Evolutionary conservation across 768 basidiomycete species (phyloP).

Genomic region (Tubosaeta sp.): DNA sequence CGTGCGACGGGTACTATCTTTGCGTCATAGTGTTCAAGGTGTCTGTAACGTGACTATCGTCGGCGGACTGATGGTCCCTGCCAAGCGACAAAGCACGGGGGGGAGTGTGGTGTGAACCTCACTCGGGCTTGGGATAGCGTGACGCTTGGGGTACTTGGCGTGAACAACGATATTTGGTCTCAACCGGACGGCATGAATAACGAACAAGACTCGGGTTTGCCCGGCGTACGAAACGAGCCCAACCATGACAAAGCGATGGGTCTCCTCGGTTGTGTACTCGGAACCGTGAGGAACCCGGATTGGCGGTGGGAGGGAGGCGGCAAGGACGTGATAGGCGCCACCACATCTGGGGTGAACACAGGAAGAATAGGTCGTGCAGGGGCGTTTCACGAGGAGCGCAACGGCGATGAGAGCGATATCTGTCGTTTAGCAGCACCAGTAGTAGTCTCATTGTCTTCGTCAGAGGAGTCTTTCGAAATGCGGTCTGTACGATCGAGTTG

Average conservation of each 20-base stretch:
- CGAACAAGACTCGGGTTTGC: constrained; percentile 14
- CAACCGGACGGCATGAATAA: constrained; percentile 24
- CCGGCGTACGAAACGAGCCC: constrained; percentile 13
- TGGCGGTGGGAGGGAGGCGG: constrained; percentile 17
- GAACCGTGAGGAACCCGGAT: constrained; percentile 11
- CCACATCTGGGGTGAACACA: constrained; percentile 27
- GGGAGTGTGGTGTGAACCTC: constrained; percentile 20
- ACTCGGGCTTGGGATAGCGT: constrained; percentile 6
- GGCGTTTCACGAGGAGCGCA: neutral
- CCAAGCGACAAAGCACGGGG: constrained; percentile 4
- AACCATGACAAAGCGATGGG: neutral
- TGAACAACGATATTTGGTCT: constrained; percentile 15
- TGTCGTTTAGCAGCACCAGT: neutral
- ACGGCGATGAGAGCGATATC: neutral
- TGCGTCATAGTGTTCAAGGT: constrained; percentile 13
- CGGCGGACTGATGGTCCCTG: constrained; percentile 6
- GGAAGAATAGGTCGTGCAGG: constrained; percentile 19
- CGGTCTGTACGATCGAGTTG: constrained; percentile 1
- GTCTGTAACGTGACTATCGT: constrained; percentile 7
- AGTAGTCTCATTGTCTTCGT: constrained; percentile 9
- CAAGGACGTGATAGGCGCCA: constrained; percentile 27
- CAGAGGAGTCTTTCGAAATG: constrained; percentile 23
- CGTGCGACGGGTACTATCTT: constrained; percentile 7
- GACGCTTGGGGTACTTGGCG: constrained; percentile 23
- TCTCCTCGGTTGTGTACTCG: constrained; percentile 39